Conservation (phyloP, 768 basidiomycete species). For the Termitomyces sp. region DNA sequence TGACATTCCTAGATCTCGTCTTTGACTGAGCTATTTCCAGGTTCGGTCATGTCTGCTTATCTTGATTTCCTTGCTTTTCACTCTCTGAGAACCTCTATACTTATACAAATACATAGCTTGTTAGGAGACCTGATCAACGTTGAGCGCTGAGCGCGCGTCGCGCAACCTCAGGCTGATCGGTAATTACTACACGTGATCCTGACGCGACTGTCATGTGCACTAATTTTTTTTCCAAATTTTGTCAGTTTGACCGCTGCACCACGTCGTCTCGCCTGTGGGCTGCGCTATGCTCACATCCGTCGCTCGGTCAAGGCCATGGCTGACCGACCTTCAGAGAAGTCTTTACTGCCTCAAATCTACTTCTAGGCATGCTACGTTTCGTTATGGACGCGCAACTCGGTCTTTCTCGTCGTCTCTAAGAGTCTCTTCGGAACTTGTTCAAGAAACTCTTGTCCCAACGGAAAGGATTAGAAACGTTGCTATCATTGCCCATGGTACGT, state of each 20-base stretch:
- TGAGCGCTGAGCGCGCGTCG: background rate
- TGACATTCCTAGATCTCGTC: too few relatives aligned
- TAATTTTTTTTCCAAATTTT: background rate
- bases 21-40: too few relatives aligned
- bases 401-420: constrained; percentile 12
- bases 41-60: too few relatives aligned
- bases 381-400: background rate
- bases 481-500: constrained; percentile 48
- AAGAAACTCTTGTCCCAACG: constrained; percentile 25
- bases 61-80: too few relatives aligned
- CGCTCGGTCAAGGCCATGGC: constrained; percentile 4
- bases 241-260: background rate
- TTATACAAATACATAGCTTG: too few relatives aligned
- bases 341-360: background rate
- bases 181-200: background rate
- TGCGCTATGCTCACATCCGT: constrained; percentile 8
- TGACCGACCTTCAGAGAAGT: background rate
- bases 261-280: background rate
- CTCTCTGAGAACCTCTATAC: too few relatives aligned
- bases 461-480: constrained; percentile 45
- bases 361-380: background rate
- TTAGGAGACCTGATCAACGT: too few relatives aligned
- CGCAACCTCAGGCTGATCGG: background rate
- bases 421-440: constrained; percentile 20
- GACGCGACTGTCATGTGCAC: background rate